phyloP scores from a whole-genome alignment of 2,329 filamentous ascomycete species.

The Zymoseptoria crescenta region DNA sequence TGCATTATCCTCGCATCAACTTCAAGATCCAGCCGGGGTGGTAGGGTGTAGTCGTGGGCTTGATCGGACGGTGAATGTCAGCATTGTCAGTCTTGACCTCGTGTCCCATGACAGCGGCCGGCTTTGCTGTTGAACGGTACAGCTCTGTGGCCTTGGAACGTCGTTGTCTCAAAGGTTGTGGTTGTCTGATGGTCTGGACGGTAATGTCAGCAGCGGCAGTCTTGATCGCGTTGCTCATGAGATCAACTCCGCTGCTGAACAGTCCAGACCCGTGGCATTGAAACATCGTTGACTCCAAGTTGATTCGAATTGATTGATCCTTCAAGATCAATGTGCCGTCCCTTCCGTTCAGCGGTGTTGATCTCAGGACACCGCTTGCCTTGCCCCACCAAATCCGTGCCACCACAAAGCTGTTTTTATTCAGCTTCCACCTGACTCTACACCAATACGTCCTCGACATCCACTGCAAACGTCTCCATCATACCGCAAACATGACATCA shows the following conservation, averaged over 20 bases:
- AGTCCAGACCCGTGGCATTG: no score
- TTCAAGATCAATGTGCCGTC: not conserved
- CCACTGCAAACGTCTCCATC: not conserved
- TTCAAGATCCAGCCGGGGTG: conserved; percentile 10
- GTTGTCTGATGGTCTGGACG: no score
- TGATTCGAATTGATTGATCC: no score
- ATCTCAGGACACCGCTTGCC: not conserved
- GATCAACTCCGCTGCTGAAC: no score
- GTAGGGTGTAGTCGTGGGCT: not conserved
- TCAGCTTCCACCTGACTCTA: not conserved
- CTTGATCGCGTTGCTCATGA: no score
- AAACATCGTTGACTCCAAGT: no score
- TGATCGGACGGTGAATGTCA: not conserved
- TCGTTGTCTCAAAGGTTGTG: no score
- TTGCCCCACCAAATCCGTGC: not conserved
- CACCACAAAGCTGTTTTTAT: not conserved
- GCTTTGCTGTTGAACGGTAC: no score
- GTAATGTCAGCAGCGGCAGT: no score
- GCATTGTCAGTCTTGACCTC: no score
- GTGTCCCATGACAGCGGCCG: no score
- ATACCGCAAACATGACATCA: not conserved
- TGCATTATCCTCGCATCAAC: conserved; percentile 17
- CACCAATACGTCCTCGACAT: not conserved
- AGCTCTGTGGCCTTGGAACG: no score
- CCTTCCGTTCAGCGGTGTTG: not conserved